These are phyloP conservation scores for Ogataea thermomethanolica DNA, from an alignment of 805 yeast species.

Conservation along the genomic window DNA sequence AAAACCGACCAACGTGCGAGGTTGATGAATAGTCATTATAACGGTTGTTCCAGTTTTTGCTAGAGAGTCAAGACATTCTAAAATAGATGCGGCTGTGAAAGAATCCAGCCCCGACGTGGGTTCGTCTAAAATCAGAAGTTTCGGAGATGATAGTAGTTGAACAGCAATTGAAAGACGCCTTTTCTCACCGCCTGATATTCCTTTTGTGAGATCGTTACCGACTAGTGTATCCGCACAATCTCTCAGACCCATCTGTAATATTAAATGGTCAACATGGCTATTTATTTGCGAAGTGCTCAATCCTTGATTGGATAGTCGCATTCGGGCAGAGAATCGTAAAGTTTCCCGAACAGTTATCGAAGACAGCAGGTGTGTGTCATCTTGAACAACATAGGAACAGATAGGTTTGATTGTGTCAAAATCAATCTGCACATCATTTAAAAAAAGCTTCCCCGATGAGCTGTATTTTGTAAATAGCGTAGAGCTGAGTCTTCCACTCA, in stretches of 20 bases:
- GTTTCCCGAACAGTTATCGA: slow-evolving; percentile 78
- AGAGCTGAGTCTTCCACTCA: slow-evolving; percentile 55
- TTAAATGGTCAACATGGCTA: slow-evolving; percentile 49
- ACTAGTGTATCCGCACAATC: slow-evolving; percentile 76
- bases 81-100: slow-evolving; percentile 66
- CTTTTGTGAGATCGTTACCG: slow-evolving; percentile 58
- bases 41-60: slow-evolving; percentile 64
- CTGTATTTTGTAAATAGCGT: slow-evolving; percentile 27
- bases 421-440: slow-evolving; percentile 36
- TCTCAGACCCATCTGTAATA: slow-evolving; percentile 61
- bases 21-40: slow-evolving; percentile 79
- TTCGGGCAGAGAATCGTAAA: slow-evolving; percentile 61
- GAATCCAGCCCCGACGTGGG: slow-evolving; percentile 90
- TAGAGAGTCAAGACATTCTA: slow-evolving; percentile 54
- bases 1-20: slow-evolving; percentile 62
- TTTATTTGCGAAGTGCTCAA: slow-evolving; percentile 40
- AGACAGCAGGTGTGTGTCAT: slow-evolving; percentile 69
- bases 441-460: slow-evolving; percentile 40
- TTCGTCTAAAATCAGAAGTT: slow-evolving; percentile 72
- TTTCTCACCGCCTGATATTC: slow-evolving; percentile 78
- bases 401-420: slow-evolving; percentile 36
- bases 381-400: slow-evolving; percentile 79
- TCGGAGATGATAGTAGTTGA: slow-evolving; percentile 70
- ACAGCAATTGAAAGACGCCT: slow-evolving; percentile 80
- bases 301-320: slow-evolving; percentile 51